Conservation (phyloP, 345 rosid species). For the Eucalyptus erythrocorys region DNA sequence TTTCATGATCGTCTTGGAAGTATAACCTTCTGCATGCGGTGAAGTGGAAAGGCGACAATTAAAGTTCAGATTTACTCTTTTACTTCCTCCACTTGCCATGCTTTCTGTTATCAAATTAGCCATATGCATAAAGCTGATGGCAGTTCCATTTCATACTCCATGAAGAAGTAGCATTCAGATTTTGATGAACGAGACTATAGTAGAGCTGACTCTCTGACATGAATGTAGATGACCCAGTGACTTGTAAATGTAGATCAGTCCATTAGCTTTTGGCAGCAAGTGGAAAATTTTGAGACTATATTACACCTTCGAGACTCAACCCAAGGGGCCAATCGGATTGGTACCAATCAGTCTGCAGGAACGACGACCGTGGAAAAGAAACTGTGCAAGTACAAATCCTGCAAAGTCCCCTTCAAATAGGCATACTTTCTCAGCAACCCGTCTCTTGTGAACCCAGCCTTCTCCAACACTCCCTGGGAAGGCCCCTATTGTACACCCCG, state of each 20-base stretch:
- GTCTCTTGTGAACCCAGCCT: slow-evolving; percentile 26
- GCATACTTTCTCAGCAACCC: slow-evolving; percentile 29
- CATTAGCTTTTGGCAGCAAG: not conserved
- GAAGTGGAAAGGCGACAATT: not conserved
- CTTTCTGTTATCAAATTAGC: not conserved
- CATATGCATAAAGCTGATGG: not conserved
- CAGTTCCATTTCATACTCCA: not conserved
- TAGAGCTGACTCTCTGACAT: not conserved
- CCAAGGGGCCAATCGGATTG: not conserved
- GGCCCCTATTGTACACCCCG: slow-evolving; percentile 12
- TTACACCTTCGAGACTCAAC: not conserved
- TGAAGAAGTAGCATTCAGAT: not conserved
- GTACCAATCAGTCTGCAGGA: not conserved
- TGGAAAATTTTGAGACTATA: not conserved
- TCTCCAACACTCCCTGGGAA: slow-evolving; percentile 39
- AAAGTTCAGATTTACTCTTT: not conserved
- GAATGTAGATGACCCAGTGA: not conserved
- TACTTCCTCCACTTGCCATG: not conserved
- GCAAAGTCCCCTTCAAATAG: slow-evolving; percentile 15
- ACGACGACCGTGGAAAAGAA: slow-evolving; percentile 6
- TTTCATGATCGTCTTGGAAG: slow-evolving; percentile 3
- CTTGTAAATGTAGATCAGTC: not conserved
- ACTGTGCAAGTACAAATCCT: slow-evolving; percentile 15
- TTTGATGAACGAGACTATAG: not conserved
- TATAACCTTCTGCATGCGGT: not conserved